Evolutionary conservation across 768 basidiomycete genomes (phyloP).

Genomic region (Tricholoma furcatifolium): DNA sequence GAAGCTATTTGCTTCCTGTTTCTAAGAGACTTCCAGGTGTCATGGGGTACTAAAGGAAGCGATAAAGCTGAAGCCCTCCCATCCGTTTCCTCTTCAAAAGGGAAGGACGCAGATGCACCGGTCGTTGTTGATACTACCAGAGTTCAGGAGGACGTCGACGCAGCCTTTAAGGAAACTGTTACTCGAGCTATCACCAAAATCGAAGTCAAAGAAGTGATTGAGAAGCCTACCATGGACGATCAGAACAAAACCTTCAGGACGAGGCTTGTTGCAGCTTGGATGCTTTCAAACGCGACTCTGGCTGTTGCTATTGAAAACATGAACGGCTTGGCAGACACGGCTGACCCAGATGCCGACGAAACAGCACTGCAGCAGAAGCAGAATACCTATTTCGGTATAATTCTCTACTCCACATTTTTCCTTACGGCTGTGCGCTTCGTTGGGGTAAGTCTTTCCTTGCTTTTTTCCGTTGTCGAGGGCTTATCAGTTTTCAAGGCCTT

Average conservation of each 20-base stretch:
- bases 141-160: slow-evolving; percentile 87
- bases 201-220: slow-evolving; percentile 58
- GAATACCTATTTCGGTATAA: slow-evolving; percentile 68
- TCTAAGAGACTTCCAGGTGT: slow-evolving; percentile 46
- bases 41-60: slow-evolving; percentile 94
- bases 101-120: slow-evolving; percentile 67
- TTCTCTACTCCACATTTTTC: slow-evolving; percentile 77
- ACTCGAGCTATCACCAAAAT: slow-evolving; percentile 81
- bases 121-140: slow-evolving; percentile 86
- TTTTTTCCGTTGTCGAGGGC: neutral
- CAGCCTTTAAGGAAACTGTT: slow-evolving; percentile 89
- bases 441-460: slow-evolving; percentile 53
- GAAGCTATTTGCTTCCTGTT: neutral
- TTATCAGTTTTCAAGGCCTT: slow-evolving; percentile 54
- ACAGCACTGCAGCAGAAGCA: slow-evolving; percentile 39
- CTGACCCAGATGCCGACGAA: slow-evolving; percentile 37
- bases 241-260: slow-evolving; percentile 93
- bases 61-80: slow-evolving; percentile 94
- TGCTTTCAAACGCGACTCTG: slow-evolving; percentile 66
- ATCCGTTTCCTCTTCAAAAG: slow-evolving; percentile 82
- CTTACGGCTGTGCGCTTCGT: slow-evolving; percentile 70
- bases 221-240: slow-evolving; percentile 86
- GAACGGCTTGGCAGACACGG: slow-evolving; percentile 51
- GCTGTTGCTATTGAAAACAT: slow-evolving; percentile 77
- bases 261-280: slow-evolving; percentile 81